Evolutionary conservation across 345 rosid genomes (phyloP), one percentile per base, ranked within the genome.

Genomic region (Nasturtium officinale): DNA sequence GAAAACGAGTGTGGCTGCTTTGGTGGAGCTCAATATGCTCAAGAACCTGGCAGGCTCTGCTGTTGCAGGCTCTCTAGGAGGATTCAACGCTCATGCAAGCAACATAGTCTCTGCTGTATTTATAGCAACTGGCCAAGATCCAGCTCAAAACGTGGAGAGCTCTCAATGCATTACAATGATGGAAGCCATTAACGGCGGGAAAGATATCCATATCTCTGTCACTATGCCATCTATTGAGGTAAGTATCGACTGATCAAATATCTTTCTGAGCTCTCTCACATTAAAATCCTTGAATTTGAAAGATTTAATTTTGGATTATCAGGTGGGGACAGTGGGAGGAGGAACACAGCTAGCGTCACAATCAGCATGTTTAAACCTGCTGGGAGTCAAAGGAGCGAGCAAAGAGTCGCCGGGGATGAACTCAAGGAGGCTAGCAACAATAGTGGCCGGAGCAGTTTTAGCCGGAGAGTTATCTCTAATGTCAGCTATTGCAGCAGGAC

Each of bases 401-500:
- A 77, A 28, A 65, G 96, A 87, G 67, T 61, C 83, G 4, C 87
- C 97, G 2, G 97, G 97, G 40, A 79, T 88, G 62, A 87, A 91
- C 65, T 78, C 97, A 9, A 82, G 90, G 78, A 82, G 84, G 45
- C 66, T 91, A 78, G 96, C 97, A 32, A 79, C 85, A 9, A 76
- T 91, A 15, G 91, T 91, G 5, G 96, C 97, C 0, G 97, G 97
- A 54, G 82, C 96, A 16, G 97, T 91, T 20, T 80, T 91, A 12
- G 97, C 97, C 0, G 97, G 91, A 43, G 96, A 89, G 74, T 87
- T 91, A 18, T 91, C 97, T 46, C 79, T 91, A 52, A 89, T 91
- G 97, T 84, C 97, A 29, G 97, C 97, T 45, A 86, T 91, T 21
- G 89, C 97, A 62, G 96, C 92, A 12, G 97, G 97, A 68, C 97